Percentiles rank a stretch among this genome's conserved stretches.
Conservation (phyloP, 768 basidiomycete genomes). For the Mycena vulgaris region DNA sequence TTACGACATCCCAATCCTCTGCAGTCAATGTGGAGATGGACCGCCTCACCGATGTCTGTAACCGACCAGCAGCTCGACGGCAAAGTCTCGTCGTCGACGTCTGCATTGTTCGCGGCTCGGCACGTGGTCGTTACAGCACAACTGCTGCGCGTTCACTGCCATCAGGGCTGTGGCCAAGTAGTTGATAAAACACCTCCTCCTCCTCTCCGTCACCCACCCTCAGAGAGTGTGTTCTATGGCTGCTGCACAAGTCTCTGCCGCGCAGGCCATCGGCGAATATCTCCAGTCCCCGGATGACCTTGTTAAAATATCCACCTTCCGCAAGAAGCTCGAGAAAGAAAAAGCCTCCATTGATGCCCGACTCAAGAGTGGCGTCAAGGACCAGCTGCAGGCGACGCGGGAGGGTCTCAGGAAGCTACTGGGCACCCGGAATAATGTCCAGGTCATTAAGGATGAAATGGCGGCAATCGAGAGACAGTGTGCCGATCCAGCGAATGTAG, state of each 20-base stretch:
- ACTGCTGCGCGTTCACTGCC: neutral
- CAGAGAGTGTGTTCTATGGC: constrained; percentile 53
- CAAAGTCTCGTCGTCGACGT: constrained; percentile 24
- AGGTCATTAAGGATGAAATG: constrained; percentile 91
- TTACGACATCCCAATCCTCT: constrained; percentile 87
- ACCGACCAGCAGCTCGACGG: constrained; percentile 29
- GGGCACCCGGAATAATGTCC: constrained; percentile 82
- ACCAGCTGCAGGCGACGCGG: constrained; percentile 92
- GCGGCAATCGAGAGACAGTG: constrained; percentile 82
- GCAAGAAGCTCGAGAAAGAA: constrained; percentile 97
- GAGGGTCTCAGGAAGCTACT: constrained; percentile 90
- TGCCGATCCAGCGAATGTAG: constrained; percentile 80
- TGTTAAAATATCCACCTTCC: constrained; percentile 86
- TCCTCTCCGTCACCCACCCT: neutral
- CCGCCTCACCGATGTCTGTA: constrained; percentile 12
- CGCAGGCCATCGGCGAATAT: constrained; percentile 90
- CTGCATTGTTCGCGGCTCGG: neutral
- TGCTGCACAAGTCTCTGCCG: constrained; percentile 77
- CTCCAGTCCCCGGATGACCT: constrained; percentile 96
- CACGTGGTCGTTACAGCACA: constrained; percentile 3
- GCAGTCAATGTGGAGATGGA: constrained; percentile 25
- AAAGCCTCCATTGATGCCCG: constrained; percentile 94
- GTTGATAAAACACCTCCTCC: too few species aligned
- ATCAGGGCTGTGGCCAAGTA: too few species aligned
- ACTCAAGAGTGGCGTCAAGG: constrained; percentile 92